Evolutionary conservation across 2,329 filamentous ascomycete genomes (phyloP), one percentile per base, ranked within the genome.

Genomic region (Cordyceps cicadae): DNA sequence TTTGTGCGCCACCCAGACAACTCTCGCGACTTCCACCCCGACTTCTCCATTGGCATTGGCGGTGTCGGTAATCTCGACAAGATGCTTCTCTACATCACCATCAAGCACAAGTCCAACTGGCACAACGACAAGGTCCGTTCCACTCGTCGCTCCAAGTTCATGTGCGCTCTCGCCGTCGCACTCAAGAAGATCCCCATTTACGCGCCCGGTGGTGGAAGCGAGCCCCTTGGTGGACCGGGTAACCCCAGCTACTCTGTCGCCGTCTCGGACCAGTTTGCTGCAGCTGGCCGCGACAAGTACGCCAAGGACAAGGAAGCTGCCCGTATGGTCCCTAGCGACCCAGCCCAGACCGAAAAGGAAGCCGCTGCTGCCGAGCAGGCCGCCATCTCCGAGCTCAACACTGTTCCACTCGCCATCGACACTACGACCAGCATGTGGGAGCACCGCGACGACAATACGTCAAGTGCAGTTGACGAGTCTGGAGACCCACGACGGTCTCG

Each of bases 91-190:
- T 86, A 86, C 67, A 81, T 97, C 45, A 87, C 89, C 67, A 92
- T 97, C 70, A 86, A 88, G 69, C 92, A 97, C 80, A 97, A 97
- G 77, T 90, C 87, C 62, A 94, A 93, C 76, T 93, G 90, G 89
- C 85, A 90, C 66, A 92, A 97, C 74, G 93, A 96, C 66, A 81
- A 84, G 1, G 82, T 97, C 46, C 88, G 92, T 46, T 87, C 87
- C 19, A 83, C 88, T 7, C 86, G 92, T 57, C 87, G 93, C 63
- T 95, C 89, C 72, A 97, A 96, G 75, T 97, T 99, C 77, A 96
- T 97, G 86, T 96, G 92, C 70, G 94, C 94, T 0, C 79, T 99
- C 62, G 87, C 94, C 5, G 75, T 92, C 9, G 92, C 93, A 3
- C 77, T 97, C 62, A 89, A 91, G 75, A 92, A 88, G 76, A 82